phyloP scores from a whole-genome alignment of 345 rosid species.

The Acer negundo region DNA sequence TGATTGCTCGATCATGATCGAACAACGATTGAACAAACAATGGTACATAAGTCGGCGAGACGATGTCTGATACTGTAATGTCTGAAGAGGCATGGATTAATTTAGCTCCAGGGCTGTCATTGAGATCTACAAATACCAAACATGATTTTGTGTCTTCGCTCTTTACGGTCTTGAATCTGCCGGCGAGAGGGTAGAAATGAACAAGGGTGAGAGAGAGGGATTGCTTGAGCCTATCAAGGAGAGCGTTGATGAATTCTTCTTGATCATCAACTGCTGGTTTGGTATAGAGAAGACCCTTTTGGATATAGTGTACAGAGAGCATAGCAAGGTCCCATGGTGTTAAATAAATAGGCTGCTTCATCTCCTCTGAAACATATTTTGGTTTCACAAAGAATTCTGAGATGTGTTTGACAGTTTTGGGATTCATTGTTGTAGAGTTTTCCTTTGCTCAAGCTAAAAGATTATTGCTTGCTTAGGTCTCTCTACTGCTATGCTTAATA shows the following conservation, averaged over 20 bases:
- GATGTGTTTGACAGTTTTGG: slow-evolving; percentile 30
- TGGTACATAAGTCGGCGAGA: slow-evolving; percentile 56
- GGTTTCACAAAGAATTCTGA: slow-evolving; percentile 68
- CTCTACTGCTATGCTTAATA: not conserved
- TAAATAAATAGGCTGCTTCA: slow-evolving; percentile 49
- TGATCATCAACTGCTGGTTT: slow-evolving; percentile 36
- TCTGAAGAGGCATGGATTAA: slow-evolving; percentile 50
- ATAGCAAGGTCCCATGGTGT: slow-evolving; percentile 72
- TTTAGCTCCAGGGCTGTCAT: slow-evolving; percentile 49
- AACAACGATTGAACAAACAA: slow-evolving; percentile 62
- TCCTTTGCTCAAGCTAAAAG: not conserved
- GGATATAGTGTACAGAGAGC: slow-evolving; percentile 71
- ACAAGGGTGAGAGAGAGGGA: slow-evolving; percentile 65
- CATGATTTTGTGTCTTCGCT: slow-evolving; percentile 37
- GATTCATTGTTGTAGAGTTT: slow-evolving; percentile 20
- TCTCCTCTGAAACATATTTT: slow-evolving; percentile 32
- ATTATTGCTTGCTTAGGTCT: not conserved
- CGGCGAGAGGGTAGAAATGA: slow-evolving; percentile 75
- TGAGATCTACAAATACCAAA: slow-evolving; percentile 55
- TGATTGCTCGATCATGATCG: slow-evolving; percentile 60
- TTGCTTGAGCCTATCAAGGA: slow-evolving; percentile 43
- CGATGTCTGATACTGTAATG: slow-evolving; percentile 41
- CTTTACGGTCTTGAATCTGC: slow-evolving; percentile 50
- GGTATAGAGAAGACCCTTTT: slow-evolving; percentile 59
- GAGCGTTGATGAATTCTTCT: slow-evolving; percentile 32